A percentile compares a stretch with the other conserved stretches of the same genome.
Conservation (phyloP, 2,329 filamentous ascomycete genomes). For the Lanzia echinophila region DNA sequence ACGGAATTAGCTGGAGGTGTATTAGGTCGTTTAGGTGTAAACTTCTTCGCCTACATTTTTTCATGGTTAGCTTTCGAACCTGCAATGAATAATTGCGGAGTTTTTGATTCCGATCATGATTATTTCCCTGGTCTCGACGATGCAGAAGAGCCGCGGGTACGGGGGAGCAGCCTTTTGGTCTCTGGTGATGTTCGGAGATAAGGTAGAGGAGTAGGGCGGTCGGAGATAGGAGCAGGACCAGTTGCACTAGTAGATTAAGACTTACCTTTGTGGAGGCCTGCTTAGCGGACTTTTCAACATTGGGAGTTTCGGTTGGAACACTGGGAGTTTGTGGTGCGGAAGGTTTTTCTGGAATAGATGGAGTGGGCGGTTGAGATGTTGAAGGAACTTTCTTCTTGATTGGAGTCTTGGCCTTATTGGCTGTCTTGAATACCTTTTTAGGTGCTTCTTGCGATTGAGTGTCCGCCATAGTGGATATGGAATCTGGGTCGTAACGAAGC, state of each 20-base stretch:
- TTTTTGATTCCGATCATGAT: no score
- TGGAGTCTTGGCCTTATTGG: constrained; percentile 4
- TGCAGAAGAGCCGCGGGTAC: background rate
- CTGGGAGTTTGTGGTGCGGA: background rate
- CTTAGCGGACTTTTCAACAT: constrained; percentile 8
- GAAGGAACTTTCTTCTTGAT: constrained; percentile 2
- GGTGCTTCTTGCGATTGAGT: constrained; percentile 4
- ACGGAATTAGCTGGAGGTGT: constrained; percentile 9
- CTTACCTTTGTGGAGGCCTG: constrained; percentile 9
- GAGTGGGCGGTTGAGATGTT: background rate
- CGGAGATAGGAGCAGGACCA: constrained; percentile 8
- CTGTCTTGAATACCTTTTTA: constrained; percentile 8
- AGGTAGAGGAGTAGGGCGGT: constrained; percentile 7
- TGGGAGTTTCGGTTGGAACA: background rate
- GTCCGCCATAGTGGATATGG: constrained; percentile 2
- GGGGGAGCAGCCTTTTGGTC: background rate
- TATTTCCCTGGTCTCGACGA: background rate
- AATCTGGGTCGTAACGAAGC: background rate
- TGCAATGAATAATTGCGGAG: constrained; percentile 7
- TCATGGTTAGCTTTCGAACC: constrained; percentile 8
- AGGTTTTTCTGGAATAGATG: constrained; percentile 1
- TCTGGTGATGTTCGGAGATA: background rate
- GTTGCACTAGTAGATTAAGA: background rate
- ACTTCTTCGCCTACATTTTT: constrained; percentile 11
- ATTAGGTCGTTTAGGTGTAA: constrained; percentile 8